Conservation (phyloP, 768 basidiomycete genomes). For the Auriscalpium orientale region DNA sequence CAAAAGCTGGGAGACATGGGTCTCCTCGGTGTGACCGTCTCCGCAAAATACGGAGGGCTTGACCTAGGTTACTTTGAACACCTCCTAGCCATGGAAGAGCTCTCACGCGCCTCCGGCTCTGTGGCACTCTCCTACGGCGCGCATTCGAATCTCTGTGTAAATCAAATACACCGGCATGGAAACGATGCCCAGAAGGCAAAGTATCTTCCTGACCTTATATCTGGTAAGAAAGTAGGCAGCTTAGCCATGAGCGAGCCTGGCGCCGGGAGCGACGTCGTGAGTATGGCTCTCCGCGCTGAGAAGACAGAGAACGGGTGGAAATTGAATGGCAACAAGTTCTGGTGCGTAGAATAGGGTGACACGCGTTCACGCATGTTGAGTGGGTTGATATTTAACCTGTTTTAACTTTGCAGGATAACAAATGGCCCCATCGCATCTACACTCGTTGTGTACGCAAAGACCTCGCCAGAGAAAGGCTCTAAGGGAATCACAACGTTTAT, state of each 20-base stretch:
- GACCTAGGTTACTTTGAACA: constrained; percentile 81
- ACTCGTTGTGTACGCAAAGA: constrained; percentile 89
- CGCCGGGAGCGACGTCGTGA: constrained; percentile 91
- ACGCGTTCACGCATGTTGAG: too few relatives aligned
- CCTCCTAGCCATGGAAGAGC: constrained; percentile 90
- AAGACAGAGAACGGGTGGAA: constrained; percentile 70
- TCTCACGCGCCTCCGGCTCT: constrained; percentile 85
- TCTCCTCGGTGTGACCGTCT: constrained; percentile 79
- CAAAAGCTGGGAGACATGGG: constrained; percentile 90
- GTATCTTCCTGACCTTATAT: constrained; percentile 75
- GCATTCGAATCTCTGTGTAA: constrained; percentile 80
- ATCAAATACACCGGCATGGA: constrained; percentile 72
- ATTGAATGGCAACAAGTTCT: constrained; percentile 90
- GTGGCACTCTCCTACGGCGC: constrained; percentile 90
- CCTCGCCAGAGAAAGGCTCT: constrained; percentile 64
- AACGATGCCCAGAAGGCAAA: constrained; percentile 76
- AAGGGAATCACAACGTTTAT: constrained; percentile 93
- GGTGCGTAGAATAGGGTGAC: constrained; percentile 38
- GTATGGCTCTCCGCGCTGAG: constrained; percentile 80
- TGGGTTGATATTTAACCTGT: not conserved
- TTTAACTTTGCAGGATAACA: constrained; percentile 75
- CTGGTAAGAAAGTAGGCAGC: constrained; percentile 79
- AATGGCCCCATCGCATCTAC: constrained; percentile 91
- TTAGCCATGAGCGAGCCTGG: constrained; percentile 94
- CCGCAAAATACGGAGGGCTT: constrained; percentile 75